A percentile compares a stretch with the other conserved stretches of the same genome.
Evolutionary conservation across 495 filamentous ascomycete genomes (phyloP).

Genomic region (Podospora fimiseda): DNA sequence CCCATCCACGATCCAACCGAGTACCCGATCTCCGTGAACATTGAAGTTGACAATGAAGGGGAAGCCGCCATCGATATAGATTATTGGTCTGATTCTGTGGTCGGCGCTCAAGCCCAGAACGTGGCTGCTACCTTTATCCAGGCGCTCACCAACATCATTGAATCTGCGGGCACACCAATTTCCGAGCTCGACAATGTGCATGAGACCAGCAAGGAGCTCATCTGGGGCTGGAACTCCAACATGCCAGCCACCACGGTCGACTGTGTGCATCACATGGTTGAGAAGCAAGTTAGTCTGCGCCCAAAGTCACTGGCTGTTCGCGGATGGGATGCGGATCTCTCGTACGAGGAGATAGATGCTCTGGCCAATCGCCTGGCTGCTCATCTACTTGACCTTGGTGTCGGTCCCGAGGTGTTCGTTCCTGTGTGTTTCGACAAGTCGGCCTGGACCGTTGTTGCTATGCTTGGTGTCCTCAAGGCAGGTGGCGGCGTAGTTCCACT

Average conservation of each 20-base stretch:
- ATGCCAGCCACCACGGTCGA: slow-evolving; percentile 13
- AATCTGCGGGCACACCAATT: slow-evolving; percentile 21
- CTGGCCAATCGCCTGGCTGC: slow-evolving; percentile 31
- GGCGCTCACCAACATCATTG: slow-evolving; percentile 38
- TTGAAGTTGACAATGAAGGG: slow-evolving; percentile 42
- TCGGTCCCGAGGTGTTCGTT: slow-evolving; percentile 46
- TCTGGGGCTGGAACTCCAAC: slow-evolving; percentile 21
- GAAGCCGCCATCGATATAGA: slow-evolving; percentile 45
- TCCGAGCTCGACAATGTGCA: slow-evolving; percentile 11
- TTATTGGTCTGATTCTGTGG: slow-evolving; percentile 47
- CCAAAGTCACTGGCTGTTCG: slow-evolving; percentile 26
- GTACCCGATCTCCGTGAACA: slow-evolving; percentile 49
- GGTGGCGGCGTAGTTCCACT: slow-evolving; percentile 55
- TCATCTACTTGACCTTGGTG: slow-evolving; percentile 29
- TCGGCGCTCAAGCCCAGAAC: slow-evolving; percentile 39
- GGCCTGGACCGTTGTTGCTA: slow-evolving; percentile 46
- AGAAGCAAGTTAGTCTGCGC: slow-evolving; percentile 14
- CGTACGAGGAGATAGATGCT: slow-evolving; percentile 46
- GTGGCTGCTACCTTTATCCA: slow-evolving; percentile 45
- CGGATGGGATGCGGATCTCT: slow-evolving; percentile 49
- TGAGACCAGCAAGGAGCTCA: slow-evolving; percentile 3
- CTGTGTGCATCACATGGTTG: slow-evolving; percentile 18
- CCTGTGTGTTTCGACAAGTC: slow-evolving; percentile 55
- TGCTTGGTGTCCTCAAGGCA: slow-evolving; percentile 52
- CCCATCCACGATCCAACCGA: slow-evolving; percentile 52